Conservation (phyloP, 805 yeast species). For the Yamadazyma nakazawae region DNA sequence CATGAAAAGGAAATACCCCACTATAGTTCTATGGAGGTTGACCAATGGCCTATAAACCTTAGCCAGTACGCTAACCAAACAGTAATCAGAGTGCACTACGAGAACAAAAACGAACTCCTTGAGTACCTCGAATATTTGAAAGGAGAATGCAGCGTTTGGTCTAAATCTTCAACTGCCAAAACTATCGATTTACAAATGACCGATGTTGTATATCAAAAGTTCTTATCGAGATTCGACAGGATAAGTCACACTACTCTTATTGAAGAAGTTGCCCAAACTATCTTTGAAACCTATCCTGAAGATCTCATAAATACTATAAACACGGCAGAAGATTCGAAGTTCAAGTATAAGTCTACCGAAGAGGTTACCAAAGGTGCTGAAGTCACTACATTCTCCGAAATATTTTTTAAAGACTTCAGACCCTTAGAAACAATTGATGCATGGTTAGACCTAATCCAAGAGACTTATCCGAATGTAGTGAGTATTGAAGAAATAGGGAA, state of each 20-base stretch:
- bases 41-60: constrained; percentile 33
- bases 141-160: constrained; percentile 10
- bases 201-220: constrained; percentile 2
- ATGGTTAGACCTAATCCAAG: constrained; percentile 63
- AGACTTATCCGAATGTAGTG: constrained; percentile 64
- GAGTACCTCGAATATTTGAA: constrained; percentile 15
- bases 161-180: constrained; percentile 6
- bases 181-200: constrained; percentile 17
- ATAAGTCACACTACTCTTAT: constrained; percentile 43
- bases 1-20: constrained; percentile 1
- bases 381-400: constrained; percentile 32
- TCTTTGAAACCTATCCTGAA: constrained; percentile 53
- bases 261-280: constrained; percentile 53
- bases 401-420: constrained; percentile 70
- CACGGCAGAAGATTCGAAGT: constrained; percentile 3
- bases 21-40: constrained; percentile 4
- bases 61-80: constrained; percentile 36
- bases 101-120: constrained; percentile 13
- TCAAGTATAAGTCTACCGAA: constrained; percentile 14
- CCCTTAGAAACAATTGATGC: constrained; percentile 64
- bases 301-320: constrained; percentile 2
- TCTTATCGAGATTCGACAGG: constrained; percentile 7
- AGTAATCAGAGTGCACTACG: constrained; percentile 43
- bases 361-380: constrained; percentile 14
- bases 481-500: constrained; percentile 65